A percentile compares a stretch with the other conserved stretches of the same genome.
Conservation (phyloP, 2,329 filamentous ascomycete genomes). For the Plenodomus tracheiphilus region DNA sequence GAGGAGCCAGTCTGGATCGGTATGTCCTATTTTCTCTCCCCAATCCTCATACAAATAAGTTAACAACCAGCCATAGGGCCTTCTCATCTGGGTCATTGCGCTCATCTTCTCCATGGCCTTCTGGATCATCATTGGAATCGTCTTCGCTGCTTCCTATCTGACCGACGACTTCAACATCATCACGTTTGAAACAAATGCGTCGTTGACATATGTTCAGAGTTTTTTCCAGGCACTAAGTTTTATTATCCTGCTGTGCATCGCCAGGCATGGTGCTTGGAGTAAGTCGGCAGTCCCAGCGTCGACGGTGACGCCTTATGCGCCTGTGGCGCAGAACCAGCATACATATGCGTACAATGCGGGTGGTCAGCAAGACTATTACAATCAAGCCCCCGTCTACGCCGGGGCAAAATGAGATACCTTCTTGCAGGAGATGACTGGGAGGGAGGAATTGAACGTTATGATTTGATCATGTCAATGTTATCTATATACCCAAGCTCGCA, state of each 20-base stretch:
- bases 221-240: slow-evolving; percentile 23
- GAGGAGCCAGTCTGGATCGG: slow-evolving; percentile 13
- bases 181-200: slow-evolving; percentile 1
- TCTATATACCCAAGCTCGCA: no score
- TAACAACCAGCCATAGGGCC: slow-evolving; percentile 15
- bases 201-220: slow-evolving; percentile 15
- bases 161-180: neutral
- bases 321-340: slow-evolving; percentile 7
- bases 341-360: slow-evolving; percentile 13
- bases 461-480: no score
- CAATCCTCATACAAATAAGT: neutral
- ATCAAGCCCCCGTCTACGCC: slow-evolving; percentile 14
- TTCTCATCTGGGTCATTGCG: slow-evolving; percentile 17
- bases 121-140: slow-evolving; percentile 18
- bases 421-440: neutral
- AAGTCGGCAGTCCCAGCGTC: neutral
- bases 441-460: no score
- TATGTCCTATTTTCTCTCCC: slow-evolving; percentile 12
- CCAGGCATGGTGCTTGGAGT: slow-evolving; percentile 19
- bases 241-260: slow-evolving; percentile 23
- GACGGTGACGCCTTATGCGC: neutral
- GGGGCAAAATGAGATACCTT: neutral
- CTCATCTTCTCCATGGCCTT: slow-evolving; percentile 23
- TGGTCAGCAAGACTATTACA: slow-evolving; percentile 17
- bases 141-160: slow-evolving; percentile 5